Evolutionary conservation across 2,329 filamentous ascomycete genomes (phyloP).

Genomic region (Fusarium aywerte): DNA sequence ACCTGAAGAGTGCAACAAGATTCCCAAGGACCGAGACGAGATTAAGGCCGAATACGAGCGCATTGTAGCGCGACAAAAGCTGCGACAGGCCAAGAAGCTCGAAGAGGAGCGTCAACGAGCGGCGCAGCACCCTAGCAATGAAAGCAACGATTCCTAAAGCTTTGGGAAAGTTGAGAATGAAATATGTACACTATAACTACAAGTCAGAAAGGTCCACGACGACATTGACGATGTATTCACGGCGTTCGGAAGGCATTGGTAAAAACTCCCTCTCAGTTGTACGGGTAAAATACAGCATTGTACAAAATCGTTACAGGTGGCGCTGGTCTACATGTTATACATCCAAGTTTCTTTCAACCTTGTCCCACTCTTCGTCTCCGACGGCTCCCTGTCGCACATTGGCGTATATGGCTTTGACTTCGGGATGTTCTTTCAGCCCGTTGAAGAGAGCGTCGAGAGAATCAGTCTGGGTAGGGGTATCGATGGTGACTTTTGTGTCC

Average conservation of each 20-base stretch:
- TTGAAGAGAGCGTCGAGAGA: slow-evolving; percentile 70
- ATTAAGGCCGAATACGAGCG: slow-evolving; percentile 84
- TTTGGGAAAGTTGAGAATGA: slow-evolving; percentile 9
- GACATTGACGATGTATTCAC: slow-evolving; percentile 34
- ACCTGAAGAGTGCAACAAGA: slow-evolving; percentile 77
- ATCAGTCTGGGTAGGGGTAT: slow-evolving; percentile 65
- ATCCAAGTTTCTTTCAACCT: slow-evolving; percentile 64
- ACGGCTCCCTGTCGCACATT: slow-evolving; percentile 69
- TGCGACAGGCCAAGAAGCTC: slow-evolving; percentile 71
- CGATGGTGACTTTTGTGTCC: slow-evolving; percentile 76
- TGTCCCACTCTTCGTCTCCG: slow-evolving; percentile 64
- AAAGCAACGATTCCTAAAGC: slow-evolving; percentile 28
- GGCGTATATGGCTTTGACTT: slow-evolving; percentile 82
- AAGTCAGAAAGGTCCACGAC: slow-evolving; percentile 12
- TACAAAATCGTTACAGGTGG: slow-evolving; percentile 35
- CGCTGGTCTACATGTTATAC: slow-evolving; percentile 49
- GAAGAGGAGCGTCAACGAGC: slow-evolving; percentile 50
- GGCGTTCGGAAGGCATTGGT: slow-evolving; percentile 43
- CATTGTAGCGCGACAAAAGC: slow-evolving; percentile 72
- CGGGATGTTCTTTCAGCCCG: slow-evolving; percentile 71
- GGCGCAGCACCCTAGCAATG: slow-evolving; percentile 34
- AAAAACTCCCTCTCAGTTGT: slow-evolving; percentile 35
- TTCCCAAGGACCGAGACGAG: slow-evolving; percentile 82
- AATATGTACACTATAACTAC: slow-evolving; percentile 42
- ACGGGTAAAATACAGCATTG: slow-evolving; percentile 28